Percentiles rank a stretch among this genome's conserved stretches.
Evolutionary conservation across 2,329 filamentous ascomycete species (phyloP).

Genomic region (Apiospora pterosperma): DNA sequence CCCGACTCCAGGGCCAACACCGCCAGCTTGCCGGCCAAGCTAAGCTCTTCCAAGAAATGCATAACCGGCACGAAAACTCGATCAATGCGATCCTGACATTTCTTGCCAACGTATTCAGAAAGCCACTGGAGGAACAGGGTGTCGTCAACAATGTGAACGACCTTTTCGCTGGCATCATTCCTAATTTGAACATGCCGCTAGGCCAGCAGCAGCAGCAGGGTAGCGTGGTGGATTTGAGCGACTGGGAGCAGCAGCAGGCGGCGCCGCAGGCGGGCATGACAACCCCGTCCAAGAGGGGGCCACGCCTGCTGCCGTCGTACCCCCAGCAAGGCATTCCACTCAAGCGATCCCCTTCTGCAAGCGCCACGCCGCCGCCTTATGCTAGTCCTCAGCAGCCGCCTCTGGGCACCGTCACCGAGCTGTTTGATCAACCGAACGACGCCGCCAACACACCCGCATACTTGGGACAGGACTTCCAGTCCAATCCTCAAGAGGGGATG

Average conservation of each 20-base stretch:
- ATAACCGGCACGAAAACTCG: conserved; percentile 95
- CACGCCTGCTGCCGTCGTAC: conserved; percentile 53
- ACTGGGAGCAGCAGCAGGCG: conserved; percentile 49
- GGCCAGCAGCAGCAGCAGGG: conserved; percentile 42
- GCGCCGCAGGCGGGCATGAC: conserved; percentile 34
- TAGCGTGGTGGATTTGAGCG: conserved; percentile 59
- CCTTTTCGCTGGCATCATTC: conserved; percentile 75
- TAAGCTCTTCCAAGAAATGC: conserved; percentile 81
- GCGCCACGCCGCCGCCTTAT: conserved; percentile 26
- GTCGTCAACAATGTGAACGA: conserved; percentile 75
- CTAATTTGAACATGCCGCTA: conserved; percentile 46
- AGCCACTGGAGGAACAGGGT: conserved; percentile 83
- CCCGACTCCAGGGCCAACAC: conserved; percentile 78
- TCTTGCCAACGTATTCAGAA: conserved; percentile 92
- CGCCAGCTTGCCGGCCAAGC: conserved; percentile 86
- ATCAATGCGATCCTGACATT: conserved; percentile 99
- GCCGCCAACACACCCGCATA: conserved; percentile 44
- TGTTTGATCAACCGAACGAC: conserved; percentile 50
- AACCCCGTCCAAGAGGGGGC: conserved; percentile 45
- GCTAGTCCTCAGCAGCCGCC: conserved; percentile 34
- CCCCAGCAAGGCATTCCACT: conserved; percentile 32
- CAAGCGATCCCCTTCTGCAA: conserved; percentile 26
- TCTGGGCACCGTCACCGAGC: conserved; percentile 57
- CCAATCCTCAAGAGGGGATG: conserved; percentile 58
- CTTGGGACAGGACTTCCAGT: conserved; percentile 53